Evolutionary conservation across 805 yeast species (phyloP).

Genomic region (Saccharomycopsis amapae): DNA sequence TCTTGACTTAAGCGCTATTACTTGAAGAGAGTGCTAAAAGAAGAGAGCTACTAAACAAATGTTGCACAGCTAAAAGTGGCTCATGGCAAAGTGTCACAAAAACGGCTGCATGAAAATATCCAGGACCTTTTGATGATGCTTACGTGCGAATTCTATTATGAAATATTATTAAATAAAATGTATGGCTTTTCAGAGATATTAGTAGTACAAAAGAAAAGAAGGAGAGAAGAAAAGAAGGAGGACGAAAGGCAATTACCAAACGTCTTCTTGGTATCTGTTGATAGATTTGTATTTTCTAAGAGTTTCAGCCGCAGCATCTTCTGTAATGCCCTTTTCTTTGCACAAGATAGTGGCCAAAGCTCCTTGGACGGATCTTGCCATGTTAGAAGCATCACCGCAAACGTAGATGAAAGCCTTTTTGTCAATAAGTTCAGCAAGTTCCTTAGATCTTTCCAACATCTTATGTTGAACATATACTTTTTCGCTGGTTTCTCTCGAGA

Average conservation of each 20-base stretch:
- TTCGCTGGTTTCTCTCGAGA: conserved; percentile 66
- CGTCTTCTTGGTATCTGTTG: conserved; percentile 94
- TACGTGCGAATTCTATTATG: no score
- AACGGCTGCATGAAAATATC: no score
- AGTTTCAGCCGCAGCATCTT: conserved; percentile 60
- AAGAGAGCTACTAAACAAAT: no score
- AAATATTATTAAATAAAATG: no score
- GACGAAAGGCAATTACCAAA: conserved; percentile 61
- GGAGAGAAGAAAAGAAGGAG: neutral
- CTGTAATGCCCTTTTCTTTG: conserved; percentile 53
- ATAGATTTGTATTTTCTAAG: conserved; percentile 73
- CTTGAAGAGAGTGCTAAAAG: no score
- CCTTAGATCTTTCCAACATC: conserved; percentile 43
- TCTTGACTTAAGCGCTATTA: no score
- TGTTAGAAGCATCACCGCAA: conserved; percentile 93
- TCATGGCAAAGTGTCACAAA: no score
- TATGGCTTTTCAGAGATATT: no score
- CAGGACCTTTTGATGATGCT: no score
- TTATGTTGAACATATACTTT: conserved; percentile 82
- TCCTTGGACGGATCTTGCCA: conserved; percentile 90
- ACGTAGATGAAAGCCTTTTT: conserved; percentile 87
- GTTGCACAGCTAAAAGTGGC: no score
- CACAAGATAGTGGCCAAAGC: conserved; percentile 59
- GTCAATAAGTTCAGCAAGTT: conserved; percentile 39
- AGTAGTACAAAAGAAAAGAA: neutral